Base-by-base conservation (phyloP, 257 asterid genomes). In the Capsicum baccatum region DNA sequence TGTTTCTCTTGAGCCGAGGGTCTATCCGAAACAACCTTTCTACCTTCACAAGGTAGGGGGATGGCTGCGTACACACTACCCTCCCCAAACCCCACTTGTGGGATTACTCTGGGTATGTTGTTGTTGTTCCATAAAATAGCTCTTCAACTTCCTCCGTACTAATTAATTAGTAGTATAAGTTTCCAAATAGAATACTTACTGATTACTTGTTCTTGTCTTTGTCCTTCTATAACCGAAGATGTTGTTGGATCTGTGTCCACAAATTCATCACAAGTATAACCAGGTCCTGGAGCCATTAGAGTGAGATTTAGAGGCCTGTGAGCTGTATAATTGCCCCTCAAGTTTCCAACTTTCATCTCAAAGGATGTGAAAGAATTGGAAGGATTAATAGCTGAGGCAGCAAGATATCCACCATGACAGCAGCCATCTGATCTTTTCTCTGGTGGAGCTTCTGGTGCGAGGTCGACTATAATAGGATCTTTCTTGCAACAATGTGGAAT, bases 181-280 rank as follows among this genome's bases (percentile, higher is more conserved):
- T 55, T n/a, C 42, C 71, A 12, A 70, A 47, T 60, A 15, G 60
- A 62, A 35, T 79, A 85, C 95, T 91, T 89, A 93, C 96, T 86
- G 85, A 87, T 88, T 79, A 90, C 94, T 85, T 92, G 94, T 86
- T 90, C 96, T 87, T 91, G 89, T 86, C 96, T 85, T 86, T 85
- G 83, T 35, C 94, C 94, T 12, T 91, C 93, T n/a, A 88, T 44
- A 26, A 85, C 91, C 8, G 89, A 89, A 70, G 89, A 91, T 84
- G 91, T 89, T 0, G 96, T 88, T 44, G 94, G 97, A 83, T 83
- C 88, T 21, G 86, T 73, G 83, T 91, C 92, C 62, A 68, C 74
- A 62, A 92, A 68, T 1, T 83, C 86, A 80, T 88, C 89, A 83
- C 96, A 92, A 85, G 96, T 90, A 84, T 91, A 91, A 80, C 96